phyloP scores from a whole-genome alignment of 768 basidiomycete species.

The Russula griseocarnosa region DNA sequence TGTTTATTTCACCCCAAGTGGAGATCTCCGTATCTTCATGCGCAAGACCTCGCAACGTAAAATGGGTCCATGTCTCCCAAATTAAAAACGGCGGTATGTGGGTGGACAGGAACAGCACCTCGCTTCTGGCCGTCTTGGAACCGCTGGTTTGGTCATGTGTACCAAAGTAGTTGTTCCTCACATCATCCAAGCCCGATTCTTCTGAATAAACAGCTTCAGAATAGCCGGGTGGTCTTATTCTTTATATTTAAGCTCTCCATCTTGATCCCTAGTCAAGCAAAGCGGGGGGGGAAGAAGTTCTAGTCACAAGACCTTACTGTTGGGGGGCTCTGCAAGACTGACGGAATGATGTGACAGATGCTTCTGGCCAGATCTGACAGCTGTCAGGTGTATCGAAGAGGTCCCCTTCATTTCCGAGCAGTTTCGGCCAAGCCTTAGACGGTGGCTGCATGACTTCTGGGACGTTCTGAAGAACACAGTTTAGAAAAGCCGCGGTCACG shows the following conservation, averaged over 20 bases:
- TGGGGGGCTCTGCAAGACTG: background rate
- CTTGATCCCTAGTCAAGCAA: background rate
- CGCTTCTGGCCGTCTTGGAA: constrained; percentile 14
- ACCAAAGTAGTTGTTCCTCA: background rate
- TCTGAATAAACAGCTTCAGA: background rate
- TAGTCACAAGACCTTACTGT: background rate
- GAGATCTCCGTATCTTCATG: constrained; percentile 17
- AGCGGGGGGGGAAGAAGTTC: background rate
- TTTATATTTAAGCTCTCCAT: background rate
- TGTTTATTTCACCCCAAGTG: constrained; percentile 14
- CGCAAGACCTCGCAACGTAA: constrained; percentile 19
- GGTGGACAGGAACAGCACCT: background rate
- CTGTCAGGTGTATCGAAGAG: constrained; percentile 23
- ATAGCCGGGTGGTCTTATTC: background rate
- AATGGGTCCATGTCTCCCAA: constrained; percentile 1
- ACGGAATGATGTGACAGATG: constrained; percentile 8
- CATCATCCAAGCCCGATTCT: background rate
- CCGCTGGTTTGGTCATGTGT: constrained; percentile 15
- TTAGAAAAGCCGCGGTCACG: constrained; percentile 18
- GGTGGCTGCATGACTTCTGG: constrained; percentile 11
- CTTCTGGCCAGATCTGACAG: constrained; percentile 19
- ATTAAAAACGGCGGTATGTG: constrained; percentile 14
- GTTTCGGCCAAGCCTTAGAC: constrained; percentile 7
- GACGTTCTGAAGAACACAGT: constrained; percentile 12
- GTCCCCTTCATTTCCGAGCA: constrained; percentile 10